A percentile compares a stretch with the other conserved stretches of the same genome.
Conservation (phyloP, 2,329 filamentous ascomycete genomes). For the Cladophialophora carrionii region DNA sequence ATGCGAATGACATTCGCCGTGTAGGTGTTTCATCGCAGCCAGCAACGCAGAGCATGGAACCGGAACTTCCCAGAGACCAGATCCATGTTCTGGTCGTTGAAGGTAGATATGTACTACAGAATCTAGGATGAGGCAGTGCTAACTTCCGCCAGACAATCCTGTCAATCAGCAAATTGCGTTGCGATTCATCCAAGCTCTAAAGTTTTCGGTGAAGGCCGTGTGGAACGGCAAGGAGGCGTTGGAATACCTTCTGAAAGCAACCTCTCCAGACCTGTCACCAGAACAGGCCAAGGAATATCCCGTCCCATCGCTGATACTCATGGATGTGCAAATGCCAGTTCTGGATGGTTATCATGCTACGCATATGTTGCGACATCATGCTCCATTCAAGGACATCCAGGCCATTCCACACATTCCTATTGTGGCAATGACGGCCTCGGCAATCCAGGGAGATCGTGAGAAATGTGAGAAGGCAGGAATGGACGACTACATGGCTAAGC, state of each 20-base stretch:
- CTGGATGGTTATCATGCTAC: constrained; percentile 79
- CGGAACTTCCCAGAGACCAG: constrained; percentile 62
- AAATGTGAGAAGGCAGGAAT: constrained; percentile 74
- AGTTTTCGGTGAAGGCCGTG: constrained; percentile 70
- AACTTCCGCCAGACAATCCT: constrained; percentile 60
- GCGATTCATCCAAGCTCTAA: constrained; percentile 73
- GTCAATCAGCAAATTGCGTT: constrained; percentile 78
- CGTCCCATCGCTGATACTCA: constrained; percentile 74
- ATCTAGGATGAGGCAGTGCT: neutral
- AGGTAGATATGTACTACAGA: constrained; percentile 30
- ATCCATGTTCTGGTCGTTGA: constrained; percentile 77
- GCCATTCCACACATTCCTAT: constrained; percentile 67
- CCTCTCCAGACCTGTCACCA: constrained; percentile 44
- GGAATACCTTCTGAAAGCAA: constrained; percentile 65
- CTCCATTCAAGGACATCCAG: constrained; percentile 64
- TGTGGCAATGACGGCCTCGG: constrained; percentile 79
- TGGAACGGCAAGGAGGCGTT: constrained; percentile 81
- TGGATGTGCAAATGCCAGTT: constrained; percentile 77
- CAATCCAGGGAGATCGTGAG: constrained; percentile 75
- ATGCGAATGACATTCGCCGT: neutral
- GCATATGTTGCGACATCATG: constrained; percentile 69
- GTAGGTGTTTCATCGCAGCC: neutral
- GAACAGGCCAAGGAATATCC: constrained; percentile 49
- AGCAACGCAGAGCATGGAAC: constrained; percentile 23
- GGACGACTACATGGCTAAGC: constrained; percentile 76